Conservation (phyloP, 768 basidiomycete species). For the Lyophyllum atratum region DNA sequence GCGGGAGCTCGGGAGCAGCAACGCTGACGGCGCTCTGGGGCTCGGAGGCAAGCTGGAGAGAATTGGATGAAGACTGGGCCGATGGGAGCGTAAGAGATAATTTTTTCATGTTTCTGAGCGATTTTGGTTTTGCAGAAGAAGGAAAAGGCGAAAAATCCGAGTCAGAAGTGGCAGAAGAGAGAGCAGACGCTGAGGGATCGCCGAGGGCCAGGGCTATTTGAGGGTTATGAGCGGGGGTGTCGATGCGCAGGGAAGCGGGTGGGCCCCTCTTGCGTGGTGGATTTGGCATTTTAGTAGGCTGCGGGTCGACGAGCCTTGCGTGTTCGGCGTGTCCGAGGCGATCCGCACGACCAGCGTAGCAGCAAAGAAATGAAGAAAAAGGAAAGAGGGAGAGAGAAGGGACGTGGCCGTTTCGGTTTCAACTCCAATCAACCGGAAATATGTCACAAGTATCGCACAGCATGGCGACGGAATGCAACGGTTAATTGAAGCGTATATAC, state of each 20-base stretch:
- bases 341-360: constrained; percentile 24
- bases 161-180: constrained; percentile 55
- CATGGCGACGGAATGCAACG: not conserved
- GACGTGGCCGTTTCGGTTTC: constrained; percentile 1
- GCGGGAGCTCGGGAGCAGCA: constrained; percentile 29
- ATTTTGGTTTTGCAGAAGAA: constrained; percentile 40
- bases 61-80: constrained; percentile 57
- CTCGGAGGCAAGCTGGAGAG: constrained; percentile 41
- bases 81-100: constrained; percentile 70
- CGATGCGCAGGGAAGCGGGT: constrained; percentile 59
- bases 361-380: constrained; percentile 24
- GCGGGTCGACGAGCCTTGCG: constrained; percentile 24
- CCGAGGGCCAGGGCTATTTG: constrained; percentile 51
- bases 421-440: not conserved
- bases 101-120: constrained; percentile 73
- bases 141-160: constrained; percentile 48
- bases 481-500: not conserved
- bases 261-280: constrained; percentile 53
- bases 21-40: constrained; percentile 34
- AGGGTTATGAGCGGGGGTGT: constrained; percentile 49
- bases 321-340: constrained; percentile 18
- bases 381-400: constrained; percentile 23
- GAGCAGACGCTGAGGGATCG: constrained; percentile 50
- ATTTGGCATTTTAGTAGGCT: constrained; percentile 26
- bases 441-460: not conserved